A percentile compares a stretch with the other conserved stretches of the same genome.
phyloP scores from a whole-genome alignment of 148 eudicot species.

The Vaccinium macrocarpon region DNA sequence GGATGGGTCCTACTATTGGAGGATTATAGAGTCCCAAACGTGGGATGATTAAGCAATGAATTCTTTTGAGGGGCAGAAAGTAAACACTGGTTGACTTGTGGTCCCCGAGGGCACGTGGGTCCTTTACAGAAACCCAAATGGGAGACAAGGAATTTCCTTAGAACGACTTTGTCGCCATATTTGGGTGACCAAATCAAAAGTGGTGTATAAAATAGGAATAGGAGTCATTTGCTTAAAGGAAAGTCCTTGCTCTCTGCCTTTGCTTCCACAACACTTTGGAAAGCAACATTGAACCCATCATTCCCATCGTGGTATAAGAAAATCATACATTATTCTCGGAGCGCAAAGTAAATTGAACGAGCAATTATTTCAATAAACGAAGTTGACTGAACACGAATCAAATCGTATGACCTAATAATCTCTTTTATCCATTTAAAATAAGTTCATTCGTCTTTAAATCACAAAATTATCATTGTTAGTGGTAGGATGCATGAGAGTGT shows the following conservation, averaged over 20 bases:
- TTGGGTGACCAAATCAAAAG: conserved; percentile 25
- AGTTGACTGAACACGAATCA: background rate
- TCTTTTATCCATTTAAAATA: background rate
- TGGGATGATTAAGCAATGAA: conserved; percentile 7
- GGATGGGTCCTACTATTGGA: conserved; percentile 10
- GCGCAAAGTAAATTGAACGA: too few species aligned
- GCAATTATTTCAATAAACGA: background rate
- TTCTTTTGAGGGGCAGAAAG: background rate
- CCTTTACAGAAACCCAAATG: conserved; percentile 24
- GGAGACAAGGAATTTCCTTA: conserved; percentile 32
- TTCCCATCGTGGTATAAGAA: background rate
- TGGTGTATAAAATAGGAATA: background rate
- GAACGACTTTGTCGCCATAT: conserved; percentile 27
- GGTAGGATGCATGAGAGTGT: background rate
- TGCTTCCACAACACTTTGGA: conserved; percentile 20
- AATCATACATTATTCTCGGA: background rate
- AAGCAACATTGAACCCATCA: conserved; percentile 37
- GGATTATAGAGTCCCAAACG: conserved; percentile 16
- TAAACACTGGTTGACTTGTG: conserved; percentile 14
- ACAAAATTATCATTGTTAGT: background rate
- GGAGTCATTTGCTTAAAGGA: conserved; percentile 14
- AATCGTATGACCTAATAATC: background rate
- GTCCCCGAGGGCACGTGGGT: conserved; percentile 29
- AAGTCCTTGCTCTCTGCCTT: conserved; percentile 18
- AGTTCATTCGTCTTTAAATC: background rate